Percentiles rank a stretch among this genome's conserved stretches.
phyloP scores from a whole-genome alignment of 140 eudicot species.

The Erigeron philadelphicus region DNA sequence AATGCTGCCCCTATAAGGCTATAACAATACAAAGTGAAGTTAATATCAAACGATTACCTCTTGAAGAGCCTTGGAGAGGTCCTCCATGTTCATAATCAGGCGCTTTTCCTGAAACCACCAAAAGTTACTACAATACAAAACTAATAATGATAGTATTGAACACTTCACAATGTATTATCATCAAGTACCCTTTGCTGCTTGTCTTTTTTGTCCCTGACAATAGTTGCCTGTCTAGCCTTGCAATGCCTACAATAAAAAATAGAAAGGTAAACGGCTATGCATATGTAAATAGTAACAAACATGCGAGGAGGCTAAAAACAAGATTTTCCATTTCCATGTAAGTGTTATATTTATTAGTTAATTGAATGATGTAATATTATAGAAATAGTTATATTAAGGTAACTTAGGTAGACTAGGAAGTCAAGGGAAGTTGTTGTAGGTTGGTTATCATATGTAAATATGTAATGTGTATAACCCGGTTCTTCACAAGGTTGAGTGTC shows the following conservation, averaged over 20 bases:
- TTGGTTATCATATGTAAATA: too few relatives aligned
- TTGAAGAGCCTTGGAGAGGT: conserved; percentile 71
- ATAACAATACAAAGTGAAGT: neutral
- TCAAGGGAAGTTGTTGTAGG: too few relatives aligned
- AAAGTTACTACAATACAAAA: neutral
- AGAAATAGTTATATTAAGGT: too few relatives aligned
- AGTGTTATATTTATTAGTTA: too few relatives aligned
- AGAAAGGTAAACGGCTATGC: neutral
- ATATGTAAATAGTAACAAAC: neutral
- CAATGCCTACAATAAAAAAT: conserved; percentile 50
- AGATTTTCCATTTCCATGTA: neutral
- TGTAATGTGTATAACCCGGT: too few relatives aligned
- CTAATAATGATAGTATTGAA: neutral
- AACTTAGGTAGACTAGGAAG: too few relatives aligned
- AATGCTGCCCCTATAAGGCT: neutral
- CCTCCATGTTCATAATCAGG: conserved; percentile 83
- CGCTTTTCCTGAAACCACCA: conserved; percentile 60
- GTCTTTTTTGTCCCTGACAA: conserved; percentile 73
- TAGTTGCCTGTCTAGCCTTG: conserved; percentile 71
- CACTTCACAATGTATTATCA: conserved; percentile 4
- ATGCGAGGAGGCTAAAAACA: neutral
- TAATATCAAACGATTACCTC: conserved; percentile 41
- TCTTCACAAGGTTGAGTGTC: too few relatives aligned
- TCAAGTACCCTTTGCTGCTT: conserved; percentile 68
- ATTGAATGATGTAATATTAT: too few relatives aligned